Percentiles rank a stretch among this genome's conserved stretches.
Evolutionary conservation across 2,329 filamentous ascomycete species (phyloP).

Genomic region (Penicillium sp.): DNA sequence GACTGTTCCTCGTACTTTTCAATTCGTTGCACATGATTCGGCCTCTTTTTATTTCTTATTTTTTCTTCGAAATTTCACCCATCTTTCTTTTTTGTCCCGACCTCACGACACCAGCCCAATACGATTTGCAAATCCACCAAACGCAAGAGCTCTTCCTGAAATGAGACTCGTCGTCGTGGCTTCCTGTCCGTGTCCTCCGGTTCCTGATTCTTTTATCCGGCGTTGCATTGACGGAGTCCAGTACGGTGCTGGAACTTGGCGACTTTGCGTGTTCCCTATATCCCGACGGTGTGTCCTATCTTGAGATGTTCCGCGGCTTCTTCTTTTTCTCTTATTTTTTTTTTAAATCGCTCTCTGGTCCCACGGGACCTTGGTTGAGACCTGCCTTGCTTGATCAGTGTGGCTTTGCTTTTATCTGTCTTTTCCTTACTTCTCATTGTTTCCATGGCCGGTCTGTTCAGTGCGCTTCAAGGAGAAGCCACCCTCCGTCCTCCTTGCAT

Average conservation of each 20-base stretch:
- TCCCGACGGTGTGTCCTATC: conserved; percentile 18
- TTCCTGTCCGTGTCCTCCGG: conserved; percentile 24
- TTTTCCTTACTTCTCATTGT: conserved; percentile 12
- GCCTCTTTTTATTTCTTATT: conserved; percentile 1
- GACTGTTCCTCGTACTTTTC: conserved; percentile 29
- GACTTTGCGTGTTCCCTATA: conserved; percentile 32
- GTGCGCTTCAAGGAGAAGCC: conserved; percentile 10
- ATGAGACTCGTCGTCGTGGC: conserved; percentile 26
- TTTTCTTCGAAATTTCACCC: conserved; percentile 19
- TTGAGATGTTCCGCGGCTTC: conserved; percentile 11
- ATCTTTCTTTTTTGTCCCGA: conserved; percentile 15
- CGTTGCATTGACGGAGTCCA: conserved; percentile 40
- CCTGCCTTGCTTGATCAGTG: conserved; percentile 1
- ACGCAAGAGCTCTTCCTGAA: conserved; percentile 16
- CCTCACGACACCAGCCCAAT: conserved; percentile 20
- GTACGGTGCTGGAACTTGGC: conserved; percentile 35
- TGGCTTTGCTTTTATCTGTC: conserved; percentile 11
- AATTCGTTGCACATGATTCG: conserved; percentile 41
- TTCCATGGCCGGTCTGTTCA: conserved; percentile 14
- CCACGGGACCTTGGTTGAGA: background rate
- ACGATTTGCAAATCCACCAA: conserved; percentile 15
- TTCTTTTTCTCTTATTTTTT: conserved; percentile 13
- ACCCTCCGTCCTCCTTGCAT: conserved; percentile 25
- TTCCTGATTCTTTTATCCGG: conserved; percentile 37
- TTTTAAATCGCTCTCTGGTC: conserved; percentile 1